Evolutionary conservation across 2,329 filamentous ascomycete genomes (phyloP).

Genomic region (Monosporascus sp.): DNA sequence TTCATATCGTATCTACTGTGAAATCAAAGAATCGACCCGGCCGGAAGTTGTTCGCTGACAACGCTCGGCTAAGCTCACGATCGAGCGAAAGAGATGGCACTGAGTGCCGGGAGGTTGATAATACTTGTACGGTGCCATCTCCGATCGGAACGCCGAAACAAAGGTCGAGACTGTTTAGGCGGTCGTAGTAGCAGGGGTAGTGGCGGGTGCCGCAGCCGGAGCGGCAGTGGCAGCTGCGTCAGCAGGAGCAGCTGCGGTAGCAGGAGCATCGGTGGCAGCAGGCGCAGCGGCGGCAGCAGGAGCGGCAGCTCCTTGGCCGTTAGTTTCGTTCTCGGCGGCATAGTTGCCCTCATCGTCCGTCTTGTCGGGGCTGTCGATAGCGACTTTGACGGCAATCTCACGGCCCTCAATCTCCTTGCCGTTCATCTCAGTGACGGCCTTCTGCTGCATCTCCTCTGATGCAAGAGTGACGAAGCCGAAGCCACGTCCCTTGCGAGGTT

Average conservation of each 20-base stretch:
- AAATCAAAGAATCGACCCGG: constrained; percentile 22
- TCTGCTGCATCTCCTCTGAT: constrained; percentile 93
- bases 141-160: constrained; percentile 9
- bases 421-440: constrained; percentile 98
- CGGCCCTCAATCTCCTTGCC: constrained; percentile 98
- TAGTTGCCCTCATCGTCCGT: constrained; percentile 75
- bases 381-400: constrained; percentile 99
- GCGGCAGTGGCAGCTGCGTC: constrained; percentile 17
- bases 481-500: constrained; percentile 97
- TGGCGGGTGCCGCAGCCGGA: constrained; percentile 11
- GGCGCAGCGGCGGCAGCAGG: constrained; percentile 27
- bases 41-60: constrained; percentile 13
- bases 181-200: constrained; percentile 22
- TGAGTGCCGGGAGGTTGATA: constrained; percentile 14
- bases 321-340: constrained; percentile 39
- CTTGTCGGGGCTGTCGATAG: constrained; percentile 99
- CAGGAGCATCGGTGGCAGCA: constrained; percentile 4
- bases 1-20: constrained; percentile 24
- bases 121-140: constrained; percentile 15
- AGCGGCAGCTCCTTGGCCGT: constrained; percentile 35
- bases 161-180: constrained; percentile 23
- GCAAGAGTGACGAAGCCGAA: constrained; percentile 97
- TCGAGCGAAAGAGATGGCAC: constrained; percentile 18
- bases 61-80: constrained; percentile 15
- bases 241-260: constrained; percentile 15